Evolutionary conservation across 1,284 basidiomycete species (phyloP).

Genomic region (Trametes polyzona): DNA sequence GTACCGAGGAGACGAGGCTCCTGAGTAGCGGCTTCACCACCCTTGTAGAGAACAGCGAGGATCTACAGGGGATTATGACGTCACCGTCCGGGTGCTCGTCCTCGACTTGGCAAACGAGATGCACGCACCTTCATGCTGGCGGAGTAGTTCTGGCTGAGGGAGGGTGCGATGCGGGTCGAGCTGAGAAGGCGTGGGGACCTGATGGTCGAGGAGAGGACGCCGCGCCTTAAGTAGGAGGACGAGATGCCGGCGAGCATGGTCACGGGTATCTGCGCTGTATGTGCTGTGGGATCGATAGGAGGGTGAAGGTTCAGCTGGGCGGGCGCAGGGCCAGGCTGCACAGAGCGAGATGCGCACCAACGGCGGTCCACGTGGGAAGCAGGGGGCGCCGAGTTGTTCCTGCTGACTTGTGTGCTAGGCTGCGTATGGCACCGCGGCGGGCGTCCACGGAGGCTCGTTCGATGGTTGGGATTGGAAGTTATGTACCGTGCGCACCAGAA

Average conservation of each 20-base stretch:
- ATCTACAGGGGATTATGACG: constrained; percentile 50
- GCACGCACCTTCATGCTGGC: constrained; percentile 31
- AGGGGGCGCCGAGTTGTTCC: constrained; percentile 24
- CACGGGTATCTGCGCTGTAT: constrained; percentile 16
- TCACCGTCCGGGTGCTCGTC: constrained; percentile 7
- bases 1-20: constrained; percentile 90
- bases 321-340: constrained; percentile 5
- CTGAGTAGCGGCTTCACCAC: constrained; percentile 72
- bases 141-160: constrained; percentile 8
- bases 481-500: constrained; percentile 7
- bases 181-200: constrained; percentile 27
- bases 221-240: constrained; percentile 25
- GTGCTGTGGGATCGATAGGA: constrained; percentile 22
- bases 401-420: constrained; percentile 23
- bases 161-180: constrained; percentile 16
- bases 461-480: constrained; percentile 3
- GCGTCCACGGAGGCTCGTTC: constrained; percentile 4
- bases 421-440: constrained; percentile 6
- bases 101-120: not conserved
- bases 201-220: constrained; percentile 12
- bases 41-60: constrained; percentile 82
- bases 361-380: constrained; percentile 21
- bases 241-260: constrained; percentile 23
- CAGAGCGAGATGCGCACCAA: constrained; percentile 3
- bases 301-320: constrained; percentile 15